phyloP scores from a whole-genome alignment of 176 grass and related monocot species.

The Echinochloa phyllopogon region DNA sequence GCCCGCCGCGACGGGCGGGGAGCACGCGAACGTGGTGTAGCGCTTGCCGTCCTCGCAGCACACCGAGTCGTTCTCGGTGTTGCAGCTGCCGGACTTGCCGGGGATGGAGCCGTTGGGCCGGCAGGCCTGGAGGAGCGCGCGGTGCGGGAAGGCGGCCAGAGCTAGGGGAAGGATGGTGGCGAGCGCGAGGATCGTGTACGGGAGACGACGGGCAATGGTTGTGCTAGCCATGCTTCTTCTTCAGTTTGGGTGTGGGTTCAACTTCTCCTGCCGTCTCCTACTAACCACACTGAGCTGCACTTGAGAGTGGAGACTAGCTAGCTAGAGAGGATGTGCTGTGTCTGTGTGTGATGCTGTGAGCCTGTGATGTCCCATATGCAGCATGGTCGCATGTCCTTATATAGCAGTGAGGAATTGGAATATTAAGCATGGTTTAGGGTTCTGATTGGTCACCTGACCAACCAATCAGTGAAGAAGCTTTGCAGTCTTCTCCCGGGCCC shows the following conservation, averaged over 20 bases:
- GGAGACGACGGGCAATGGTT: too few relatives aligned
- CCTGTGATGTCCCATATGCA: not conserved
- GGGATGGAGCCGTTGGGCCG: slow-evolving; percentile 1
- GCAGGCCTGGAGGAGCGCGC: slow-evolving; percentile 34
- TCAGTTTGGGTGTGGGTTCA: not conserved
- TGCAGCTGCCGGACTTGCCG: slow-evolving; percentile 7
- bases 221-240: not conserved
- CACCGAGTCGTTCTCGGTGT: not conserved
- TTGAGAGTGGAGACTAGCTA: too few relatives aligned
- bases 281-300: not conserved
- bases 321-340: not conserved
- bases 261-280: too few relatives aligned
- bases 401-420: not conserved
- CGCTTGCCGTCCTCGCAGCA: slow-evolving; percentile 20
- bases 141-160: slow-evolving; percentile 10
- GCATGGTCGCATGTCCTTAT: not conserved
- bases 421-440: not conserved
- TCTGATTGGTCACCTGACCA: not conserved
- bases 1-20: slow-evolving; percentile 13
- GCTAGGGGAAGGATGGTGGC: not conserved
- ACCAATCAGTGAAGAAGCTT: not conserved
- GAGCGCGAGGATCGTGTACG: not conserved
- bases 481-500: not conserved
- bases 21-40: slow-evolving; percentile 22
- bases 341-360: not conserved